Conservation (phyloP, 2,329 filamentous ascomycete species). For the Kalmusia sp. region DNA sequence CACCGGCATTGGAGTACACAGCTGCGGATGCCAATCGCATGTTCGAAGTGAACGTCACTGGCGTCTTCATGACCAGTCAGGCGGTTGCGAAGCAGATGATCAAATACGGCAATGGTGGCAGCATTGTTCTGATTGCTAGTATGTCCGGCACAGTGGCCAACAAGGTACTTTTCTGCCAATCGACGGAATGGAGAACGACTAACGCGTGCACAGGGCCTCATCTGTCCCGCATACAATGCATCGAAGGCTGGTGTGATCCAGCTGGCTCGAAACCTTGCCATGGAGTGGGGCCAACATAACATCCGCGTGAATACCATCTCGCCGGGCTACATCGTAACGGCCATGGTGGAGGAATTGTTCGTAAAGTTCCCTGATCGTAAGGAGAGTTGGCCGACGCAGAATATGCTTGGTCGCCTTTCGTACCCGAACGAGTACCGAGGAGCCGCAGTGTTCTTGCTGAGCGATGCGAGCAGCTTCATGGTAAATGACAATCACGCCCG, state of each 20-base stretch:
- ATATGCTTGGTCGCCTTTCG: conserved; percentile 71
- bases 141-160: conserved; percentile 70
- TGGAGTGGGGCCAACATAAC: conserved; percentile 74
- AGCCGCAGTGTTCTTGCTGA: conserved; percentile 48
- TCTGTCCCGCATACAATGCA: conserved; percentile 76
- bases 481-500: conserved; percentile 13
- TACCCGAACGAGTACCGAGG: conserved; percentile 46
- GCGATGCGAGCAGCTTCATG: conserved; percentile 51
- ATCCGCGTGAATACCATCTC: conserved; percentile 85
- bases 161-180: conserved; percentile 56
- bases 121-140: conserved; percentile 68
- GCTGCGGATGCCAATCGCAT: conserved; percentile 67
- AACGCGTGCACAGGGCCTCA: conserved; percentile 60
- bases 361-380: conserved; percentile 72
- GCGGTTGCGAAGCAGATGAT: conserved; percentile 71
- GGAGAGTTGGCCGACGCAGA: conserved; percentile 79
- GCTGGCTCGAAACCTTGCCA: conserved; percentile 72
- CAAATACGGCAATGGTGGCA: conserved; percentile 64
- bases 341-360: conserved; percentile 85
- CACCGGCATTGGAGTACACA: conserved; percentile 78
- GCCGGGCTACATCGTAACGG: conserved; percentile 80
- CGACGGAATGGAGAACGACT: conserved; percentile 8
- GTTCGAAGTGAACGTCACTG: conserved; percentile 68
- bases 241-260: conserved; percentile 78
- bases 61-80: conserved; percentile 69